Conservation (phyloP, 352 stramenopile species). For the Hyaloperonospora arabidopsidis region DNA sequence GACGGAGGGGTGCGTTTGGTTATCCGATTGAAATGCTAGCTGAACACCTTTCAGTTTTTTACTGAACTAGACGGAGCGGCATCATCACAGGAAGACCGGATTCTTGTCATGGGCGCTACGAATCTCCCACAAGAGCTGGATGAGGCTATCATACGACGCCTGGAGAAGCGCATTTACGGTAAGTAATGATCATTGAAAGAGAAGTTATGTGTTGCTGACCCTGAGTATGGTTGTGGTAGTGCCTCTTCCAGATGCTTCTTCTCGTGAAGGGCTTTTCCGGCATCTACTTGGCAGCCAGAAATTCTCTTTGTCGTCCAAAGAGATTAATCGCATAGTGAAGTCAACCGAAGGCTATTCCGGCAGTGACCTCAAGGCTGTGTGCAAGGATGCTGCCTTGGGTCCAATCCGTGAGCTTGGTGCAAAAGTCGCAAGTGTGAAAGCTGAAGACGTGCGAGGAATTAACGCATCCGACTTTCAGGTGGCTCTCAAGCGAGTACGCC, state of each 20-base stretch:
- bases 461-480: conserved; percentile 47
- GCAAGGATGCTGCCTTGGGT: conserved; percentile 89
- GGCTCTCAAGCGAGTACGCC: conserved; percentile 47
- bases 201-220: background rate
- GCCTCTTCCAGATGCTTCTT: conserved; percentile 53
- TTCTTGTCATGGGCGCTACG: conserved; percentile 84
- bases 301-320: conserved; percentile 41
- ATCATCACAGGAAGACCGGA: conserved; percentile 62
- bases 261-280: conserved; percentile 44
- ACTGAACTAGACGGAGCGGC: conserved; percentile 76
- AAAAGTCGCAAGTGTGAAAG: conserved; percentile 45
- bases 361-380: conserved; percentile 89
- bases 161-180: conserved; percentile 88
- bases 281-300: conserved; percentile 55
- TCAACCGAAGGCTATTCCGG: conserved; percentile 80
- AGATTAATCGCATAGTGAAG: conserved; percentile 62
- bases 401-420: conserved; percentile 78
- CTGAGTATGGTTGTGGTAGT: conserved; percentile 28
- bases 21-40: background rate
- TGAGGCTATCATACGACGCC: conserved; percentile 75
- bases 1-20: background rate
- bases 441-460: conserved; percentile 59
- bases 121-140: conserved; percentile 84
- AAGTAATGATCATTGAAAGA: conserved; percentile 4
- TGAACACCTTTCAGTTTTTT: conserved; percentile 59